phyloP scores from a whole-genome alignment of 352 stramenopile species.

The Pythium periplocum region DNA sequence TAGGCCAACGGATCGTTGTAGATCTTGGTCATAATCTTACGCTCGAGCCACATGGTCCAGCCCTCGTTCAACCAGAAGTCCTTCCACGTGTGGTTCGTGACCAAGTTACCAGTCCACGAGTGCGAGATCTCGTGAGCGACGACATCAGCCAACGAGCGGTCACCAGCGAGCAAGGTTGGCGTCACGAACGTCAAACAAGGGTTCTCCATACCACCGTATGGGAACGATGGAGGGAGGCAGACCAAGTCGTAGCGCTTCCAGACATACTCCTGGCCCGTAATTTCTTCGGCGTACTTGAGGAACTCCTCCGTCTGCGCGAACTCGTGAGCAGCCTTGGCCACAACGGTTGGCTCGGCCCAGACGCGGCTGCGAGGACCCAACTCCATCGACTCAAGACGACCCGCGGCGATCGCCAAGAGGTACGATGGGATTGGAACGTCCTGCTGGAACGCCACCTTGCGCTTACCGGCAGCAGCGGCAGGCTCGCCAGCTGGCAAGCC shows the following conservation, averaged over 20 bases:
- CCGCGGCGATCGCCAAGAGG: slow-evolving; percentile 91
- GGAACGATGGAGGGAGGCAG: slow-evolving; percentile 93
- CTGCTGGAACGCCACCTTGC: slow-evolving; percentile 80
- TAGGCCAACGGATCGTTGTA: slow-evolving; percentile 41
- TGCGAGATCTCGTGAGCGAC: slow-evolving; percentile 97
- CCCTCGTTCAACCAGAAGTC: slow-evolving; percentile 99
- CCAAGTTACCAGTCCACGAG: slow-evolving; percentile 96
- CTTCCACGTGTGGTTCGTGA: slow-evolving; percentile 95
- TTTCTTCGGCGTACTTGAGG: slow-evolving; percentile 87
- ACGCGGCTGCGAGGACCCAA: slow-evolving; percentile 87
- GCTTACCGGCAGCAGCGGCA: slow-evolving; percentile 16
- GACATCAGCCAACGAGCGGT: slow-evolving; percentile 93
- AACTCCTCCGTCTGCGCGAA: slow-evolving; percentile 91
- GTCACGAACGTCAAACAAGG: slow-evolving; percentile 95
- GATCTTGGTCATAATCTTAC: slow-evolving; percentile 46
- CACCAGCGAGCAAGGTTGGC: slow-evolving; percentile 92
- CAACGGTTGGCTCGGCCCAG: slow-evolving; percentile 92
- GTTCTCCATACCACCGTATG: slow-evolving; percentile 79
- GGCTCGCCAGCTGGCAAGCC: slow-evolving; percentile 20
- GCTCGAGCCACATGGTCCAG: slow-evolving; percentile 96
- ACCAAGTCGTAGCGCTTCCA: slow-evolving; percentile 98
- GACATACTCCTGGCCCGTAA: slow-evolving; percentile 90
- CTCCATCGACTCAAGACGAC: slow-evolving; percentile 86
- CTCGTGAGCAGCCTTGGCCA: slow-evolving; percentile 90
- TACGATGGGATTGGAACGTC: slow-evolving; percentile 93